Conservation (phyloP, 2,329 filamentous ascomycete genomes). For the Zalaria obscura region DNA sequence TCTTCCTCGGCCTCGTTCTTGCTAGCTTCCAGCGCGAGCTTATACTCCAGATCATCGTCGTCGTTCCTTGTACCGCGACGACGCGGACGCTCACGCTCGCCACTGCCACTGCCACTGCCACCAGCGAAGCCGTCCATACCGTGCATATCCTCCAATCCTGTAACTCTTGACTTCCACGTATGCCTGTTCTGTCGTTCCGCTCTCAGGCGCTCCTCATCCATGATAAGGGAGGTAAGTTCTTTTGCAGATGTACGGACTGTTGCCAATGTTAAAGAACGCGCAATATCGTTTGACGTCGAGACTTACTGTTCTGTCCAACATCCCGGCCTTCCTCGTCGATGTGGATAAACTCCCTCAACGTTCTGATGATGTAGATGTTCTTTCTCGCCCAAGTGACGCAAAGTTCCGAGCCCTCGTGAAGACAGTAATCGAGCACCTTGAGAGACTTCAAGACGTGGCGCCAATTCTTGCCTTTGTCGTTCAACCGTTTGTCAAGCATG, state of each 20-base stretch:
- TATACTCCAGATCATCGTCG: conserved; percentile 75
- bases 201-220: conserved; percentile 86
- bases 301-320: conserved; percentile 87
- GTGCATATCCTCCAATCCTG: conserved; percentile 73
- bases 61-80: conserved; percentile 38
- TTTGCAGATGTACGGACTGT: conserved; percentile 90
- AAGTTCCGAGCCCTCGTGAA: conserved; percentile 92
- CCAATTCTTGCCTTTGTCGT: conserved; percentile 99
- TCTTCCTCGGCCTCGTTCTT: conserved; percentile 93
- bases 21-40: conserved; percentile 83
- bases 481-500: conserved; percentile 96
- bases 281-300: background rate
- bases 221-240: conserved; percentile 78
- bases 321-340: conserved; percentile 83
- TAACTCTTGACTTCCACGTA: conserved; percentile 92
- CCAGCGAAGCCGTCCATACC: conserved; percentile 28
- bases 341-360: conserved; percentile 90
- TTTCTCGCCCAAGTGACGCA: conserved; percentile 97
- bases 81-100: conserved; percentile 17
- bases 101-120: conserved; percentile 17
- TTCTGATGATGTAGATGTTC: conserved; percentile 98
- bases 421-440: conserved; percentile 94
- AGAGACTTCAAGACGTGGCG: conserved; percentile 93
- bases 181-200: conserved; percentile 83
- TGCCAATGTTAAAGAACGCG: background rate